phyloP scores from a whole-genome alignment of 1,284 basidiomycete genomes.

The Trichosporon inkin region DNA sequence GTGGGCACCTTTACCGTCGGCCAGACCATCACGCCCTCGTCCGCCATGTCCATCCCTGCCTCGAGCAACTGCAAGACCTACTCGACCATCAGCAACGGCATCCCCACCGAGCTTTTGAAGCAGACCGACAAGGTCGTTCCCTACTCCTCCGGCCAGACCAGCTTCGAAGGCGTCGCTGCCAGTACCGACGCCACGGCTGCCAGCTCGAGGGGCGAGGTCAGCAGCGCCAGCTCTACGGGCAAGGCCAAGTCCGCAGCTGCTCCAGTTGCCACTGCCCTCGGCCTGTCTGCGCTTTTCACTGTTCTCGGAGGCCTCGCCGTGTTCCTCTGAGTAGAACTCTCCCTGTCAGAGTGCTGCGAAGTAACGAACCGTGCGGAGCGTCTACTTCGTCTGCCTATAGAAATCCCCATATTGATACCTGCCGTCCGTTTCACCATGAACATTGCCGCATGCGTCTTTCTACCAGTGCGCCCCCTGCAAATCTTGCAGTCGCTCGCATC shows the following conservation, averaged over 20 bases:
- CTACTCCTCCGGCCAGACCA: background rate
- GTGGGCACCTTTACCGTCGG: conserved; percentile 46
- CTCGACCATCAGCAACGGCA: conserved; percentile 43
- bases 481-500: no score
- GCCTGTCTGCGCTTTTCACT: background rate
- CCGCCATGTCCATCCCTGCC: conserved; percentile 44
- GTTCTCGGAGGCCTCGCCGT: background rate
- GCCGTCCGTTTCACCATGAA: no score
- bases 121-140: background rate
- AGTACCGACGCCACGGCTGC: background rate
- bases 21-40: conserved; percentile 44
- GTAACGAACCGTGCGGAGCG: background rate
- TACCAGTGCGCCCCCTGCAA: no score
- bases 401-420: no score
- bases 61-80: conserved; percentile 49
- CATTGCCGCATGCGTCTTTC: no score
- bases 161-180: conserved; percentile 24
- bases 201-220: conserved; percentile 26
- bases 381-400: no score
- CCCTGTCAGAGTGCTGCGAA: background rate
- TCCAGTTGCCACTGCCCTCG: conserved; percentile 11
- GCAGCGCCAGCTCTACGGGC: conserved; percentile 9
- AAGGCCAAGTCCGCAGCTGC: conserved; percentile 6
- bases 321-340: background rate
- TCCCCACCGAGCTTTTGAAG: conserved; percentile 25